Evolutionary conservation across 805 yeast species (phyloP).

Genomic region (Yarrowia sp.): DNA sequence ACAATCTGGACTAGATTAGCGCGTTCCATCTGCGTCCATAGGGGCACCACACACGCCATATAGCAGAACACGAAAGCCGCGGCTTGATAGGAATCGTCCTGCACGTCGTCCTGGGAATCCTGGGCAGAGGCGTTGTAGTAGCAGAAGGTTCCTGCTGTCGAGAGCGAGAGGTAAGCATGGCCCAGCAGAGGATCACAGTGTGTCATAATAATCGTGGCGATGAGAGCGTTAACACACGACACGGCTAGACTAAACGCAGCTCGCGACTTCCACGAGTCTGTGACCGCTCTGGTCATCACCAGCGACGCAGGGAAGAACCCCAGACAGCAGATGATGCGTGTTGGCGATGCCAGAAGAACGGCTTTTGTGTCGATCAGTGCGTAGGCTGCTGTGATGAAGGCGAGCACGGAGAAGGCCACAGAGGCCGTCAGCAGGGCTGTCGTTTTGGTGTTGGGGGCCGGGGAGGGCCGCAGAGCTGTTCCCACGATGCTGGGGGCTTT

Average conservation of each 20-base stretch:
- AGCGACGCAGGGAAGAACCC: background rate
- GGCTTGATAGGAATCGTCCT: background rate
- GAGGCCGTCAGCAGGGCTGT: background rate
- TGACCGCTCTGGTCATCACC: background rate
- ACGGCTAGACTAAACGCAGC: background rate
- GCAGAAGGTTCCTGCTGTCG: background rate
- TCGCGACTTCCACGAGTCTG: background rate
- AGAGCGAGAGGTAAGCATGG: background rate
- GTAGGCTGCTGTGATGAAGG: background rate
- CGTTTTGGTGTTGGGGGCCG: background rate
- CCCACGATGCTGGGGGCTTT: background rate
- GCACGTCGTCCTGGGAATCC: background rate
- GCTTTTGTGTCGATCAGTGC: conserved; percentile 3
- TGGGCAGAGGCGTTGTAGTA: background rate
- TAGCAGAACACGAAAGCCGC: background rate
- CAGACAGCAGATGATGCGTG: background rate
- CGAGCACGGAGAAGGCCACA: background rate
- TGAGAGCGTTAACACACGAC: background rate
- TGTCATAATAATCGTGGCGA: background rate
- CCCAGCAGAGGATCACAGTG: background rate
- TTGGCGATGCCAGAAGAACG: background rate
- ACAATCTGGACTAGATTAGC: background rate
- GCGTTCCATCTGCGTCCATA: background rate
- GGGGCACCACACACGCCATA: background rate
- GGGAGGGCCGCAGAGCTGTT: too few species aligned